Base-by-base conservation (phyloP, 2,329 filamentous ascomycete species). In the Colletotrichum lindemuthianum region DNA sequence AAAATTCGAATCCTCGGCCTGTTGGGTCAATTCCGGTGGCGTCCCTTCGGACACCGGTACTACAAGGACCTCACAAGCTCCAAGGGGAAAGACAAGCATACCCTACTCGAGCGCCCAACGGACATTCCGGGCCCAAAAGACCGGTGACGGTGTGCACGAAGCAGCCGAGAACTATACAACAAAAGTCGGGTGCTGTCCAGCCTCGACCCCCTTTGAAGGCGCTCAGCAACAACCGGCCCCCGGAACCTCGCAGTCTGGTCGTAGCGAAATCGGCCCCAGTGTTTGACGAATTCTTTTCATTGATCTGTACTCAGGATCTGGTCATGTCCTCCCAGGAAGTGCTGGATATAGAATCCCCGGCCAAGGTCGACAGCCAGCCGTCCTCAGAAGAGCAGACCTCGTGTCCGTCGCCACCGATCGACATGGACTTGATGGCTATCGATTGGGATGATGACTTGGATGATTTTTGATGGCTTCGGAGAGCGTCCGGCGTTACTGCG, bases 291-390 rank as follows among this genome's bases (percentile, higher is more conserved):
- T 48, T 63, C 2, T 57, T 79, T 11, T 70, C 76, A 0, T 76
- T 78, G 55, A 72, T 82, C 41, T 81, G 77, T 2, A 82, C 81
- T 0, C 82, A 84, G 63, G 82, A 84, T 67, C 60, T 83, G 1
- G 64, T 77, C 1, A 69, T 83, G 8, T 83, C 82, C 1, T 80
- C 82, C 4, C 80, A 84, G 64, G 82, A 84, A 47, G 60, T 83
- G n/a, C 71, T 72, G 43, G 81, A 84, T 16, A 73, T 83, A 41
- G 76, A 77, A 47, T 70, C 74, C 34, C 63, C 72, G 2, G 59
- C 71, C 7, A 63, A 65, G 15, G 12, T 41, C 12, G 43, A 48
- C 41, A 47, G 15, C 6, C 39, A 57, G 33, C 48, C 40, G 13
- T 65, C 58, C 11, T 65, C 58, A 6, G 58, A 36, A n/a, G 51